Evolutionary conservation across 1,284 basidiomycete genomes (phyloP).

Genomic region (Tremellales sp.): DNA sequence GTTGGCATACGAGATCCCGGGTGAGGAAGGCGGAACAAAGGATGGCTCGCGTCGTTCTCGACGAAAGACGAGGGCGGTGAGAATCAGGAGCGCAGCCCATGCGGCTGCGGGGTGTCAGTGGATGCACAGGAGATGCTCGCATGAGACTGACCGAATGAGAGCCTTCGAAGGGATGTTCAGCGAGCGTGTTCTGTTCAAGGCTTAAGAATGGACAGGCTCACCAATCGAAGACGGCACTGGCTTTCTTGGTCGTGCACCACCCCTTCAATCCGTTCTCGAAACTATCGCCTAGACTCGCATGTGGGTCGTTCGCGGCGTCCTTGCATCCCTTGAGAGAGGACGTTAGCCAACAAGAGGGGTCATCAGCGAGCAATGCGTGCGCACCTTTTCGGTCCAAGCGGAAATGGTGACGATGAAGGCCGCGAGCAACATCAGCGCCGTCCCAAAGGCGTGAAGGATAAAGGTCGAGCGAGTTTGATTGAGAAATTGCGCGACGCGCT

Average conservation of each 20-base stretch:
- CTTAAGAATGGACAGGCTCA: too few relatives aligned
- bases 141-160: slow-evolving; percentile 13
- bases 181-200: slow-evolving; percentile 61
- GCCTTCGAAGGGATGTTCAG: background rate
- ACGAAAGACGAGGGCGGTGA: slow-evolving; percentile 35
- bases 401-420: slow-evolving; percentile 54
- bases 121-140: slow-evolving; percentile 11
- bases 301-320: slow-evolving; percentile 66
- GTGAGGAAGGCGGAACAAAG: slow-evolving; percentile 30
- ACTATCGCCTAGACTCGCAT: slow-evolving; percentile 62
- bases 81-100: slow-evolving; percentile 33
- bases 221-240: slow-evolving; percentile 82
- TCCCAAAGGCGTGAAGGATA: slow-evolving; percentile 68
- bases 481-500: slow-evolving; percentile 69
- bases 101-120: slow-evolving; percentile 5
- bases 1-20: slow-evolving; percentile 26
- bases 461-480: slow-evolving; percentile 74
- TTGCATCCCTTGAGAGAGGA: slow-evolving; percentile 62
- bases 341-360: too few relatives aligned
- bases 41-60: slow-evolving; percentile 32
- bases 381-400: background rate
- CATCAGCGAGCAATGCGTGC: background rate
- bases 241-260: slow-evolving; percentile 87
- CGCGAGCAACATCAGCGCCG: slow-evolving; percentile 63
- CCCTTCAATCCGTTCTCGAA: slow-evolving; percentile 65